Conservation (phyloP, 805 yeast species). For the Suhomyces canberraensis region DNA sequence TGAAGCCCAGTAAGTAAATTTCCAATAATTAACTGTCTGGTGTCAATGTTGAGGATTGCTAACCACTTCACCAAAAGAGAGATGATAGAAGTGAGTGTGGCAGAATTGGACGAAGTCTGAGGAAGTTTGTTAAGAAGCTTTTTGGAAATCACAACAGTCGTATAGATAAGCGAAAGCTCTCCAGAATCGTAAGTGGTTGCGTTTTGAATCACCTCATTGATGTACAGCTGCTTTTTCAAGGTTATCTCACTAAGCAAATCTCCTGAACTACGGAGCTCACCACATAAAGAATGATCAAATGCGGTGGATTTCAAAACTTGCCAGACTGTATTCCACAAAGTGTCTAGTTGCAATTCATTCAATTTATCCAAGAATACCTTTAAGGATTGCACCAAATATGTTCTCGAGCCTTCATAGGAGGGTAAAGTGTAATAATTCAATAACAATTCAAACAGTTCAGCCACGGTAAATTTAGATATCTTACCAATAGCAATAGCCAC, state of each 20-base stretch:
- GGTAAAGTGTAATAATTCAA: conserved; percentile 6
- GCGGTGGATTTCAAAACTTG: conserved; percentile 11
- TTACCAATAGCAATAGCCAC: conserved; percentile 10
- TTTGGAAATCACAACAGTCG: conserved; percentile 33
- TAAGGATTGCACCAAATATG: conserved; percentile 13
- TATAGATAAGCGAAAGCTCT: conserved; percentile 19
- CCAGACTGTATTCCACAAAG: conserved; percentile 25
- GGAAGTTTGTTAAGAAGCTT: conserved; percentile 21
- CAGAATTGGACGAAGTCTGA: conserved; percentile 9
- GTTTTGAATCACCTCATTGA: conserved; percentile 14
- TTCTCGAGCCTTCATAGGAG: conserved; percentile 4
- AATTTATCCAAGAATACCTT: conserved; percentile 15
- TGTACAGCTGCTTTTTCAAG: conserved; percentile 10
- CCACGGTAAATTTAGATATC: conserved; percentile 6
- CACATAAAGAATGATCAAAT: conserved; percentile 14
- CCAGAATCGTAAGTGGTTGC: conserved; percentile 1
- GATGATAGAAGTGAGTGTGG: conserved; percentile 14
- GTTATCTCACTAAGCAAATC: conserved; percentile 32
- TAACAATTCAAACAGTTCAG: conserved; percentile 3
- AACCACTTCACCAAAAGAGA: conserved; percentile 19
- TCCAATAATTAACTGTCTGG: conserved; percentile 58
- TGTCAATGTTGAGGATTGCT: conserved; percentile 39
- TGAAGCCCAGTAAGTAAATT: conserved; percentile 59
- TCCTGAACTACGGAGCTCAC: conserved; percentile 33
- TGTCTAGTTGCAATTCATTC: conserved; percentile 18